Percentiles rank a stretch among this genome's conserved stretches.
These are phyloP conservation scores for Malassezia vespertilionis DNA, from an alignment of 1,284 basidiomycete species.

Conservation along the genomic window DNA sequence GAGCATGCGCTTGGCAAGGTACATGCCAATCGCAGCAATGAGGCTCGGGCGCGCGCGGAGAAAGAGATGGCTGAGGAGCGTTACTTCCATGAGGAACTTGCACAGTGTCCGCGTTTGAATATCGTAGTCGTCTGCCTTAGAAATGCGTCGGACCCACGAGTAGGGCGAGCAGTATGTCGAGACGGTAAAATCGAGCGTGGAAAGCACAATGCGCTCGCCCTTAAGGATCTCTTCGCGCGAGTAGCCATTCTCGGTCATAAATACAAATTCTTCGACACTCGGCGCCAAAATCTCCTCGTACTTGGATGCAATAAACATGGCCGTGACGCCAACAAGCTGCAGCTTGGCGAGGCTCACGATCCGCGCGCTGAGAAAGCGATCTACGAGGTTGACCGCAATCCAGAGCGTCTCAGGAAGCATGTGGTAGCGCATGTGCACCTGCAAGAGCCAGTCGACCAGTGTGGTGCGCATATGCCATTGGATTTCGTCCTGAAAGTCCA, in stretches of 20 bases:
- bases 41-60: constrained; percentile 83
- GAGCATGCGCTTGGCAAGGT: constrained; percentile 45
- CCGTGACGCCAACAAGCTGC: constrained; percentile 58
- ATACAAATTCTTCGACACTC: constrained; percentile 48
- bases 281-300: constrained; percentile 50
- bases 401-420: constrained; percentile 60
- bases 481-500: constrained; percentile 86
- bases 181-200: constrained; percentile 81
- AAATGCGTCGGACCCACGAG: constrained; percentile 92
- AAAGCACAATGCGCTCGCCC: constrained; percentile 81
- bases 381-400: constrained; percentile 60
- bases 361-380: constrained; percentile 57
- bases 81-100: constrained; percentile 95
- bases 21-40: constrained; percentile 97
- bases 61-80: constrained; percentile 84
- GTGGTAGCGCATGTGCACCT: constrained; percentile 59
- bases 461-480: constrained; percentile 58
- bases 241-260: constrained; percentile 79
- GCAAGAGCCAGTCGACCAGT: constrained; percentile 54
- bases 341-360: constrained; percentile 58
- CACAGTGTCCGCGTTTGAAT: constrained; percentile 84
- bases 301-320: constrained; percentile 60
- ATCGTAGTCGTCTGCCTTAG: constrained; percentile 94
- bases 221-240: constrained; percentile 76
- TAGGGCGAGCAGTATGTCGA: constrained; percentile 98